phyloP scores from a whole-genome alignment of 345 rosid genomes.

The Lepidium africanum region DNA sequence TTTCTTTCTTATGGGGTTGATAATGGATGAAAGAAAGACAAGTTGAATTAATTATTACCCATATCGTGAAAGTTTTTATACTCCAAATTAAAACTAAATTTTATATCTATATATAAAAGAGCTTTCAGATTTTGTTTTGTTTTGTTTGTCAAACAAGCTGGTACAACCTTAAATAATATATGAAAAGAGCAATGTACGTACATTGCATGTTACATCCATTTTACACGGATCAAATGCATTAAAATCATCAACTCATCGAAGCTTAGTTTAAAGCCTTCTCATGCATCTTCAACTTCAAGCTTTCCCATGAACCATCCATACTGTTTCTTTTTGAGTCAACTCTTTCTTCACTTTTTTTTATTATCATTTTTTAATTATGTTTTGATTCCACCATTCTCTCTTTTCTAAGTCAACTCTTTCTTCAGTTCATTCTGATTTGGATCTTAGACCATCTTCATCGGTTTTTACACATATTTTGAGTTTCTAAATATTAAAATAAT shows the following conservation, averaged over 20 bases:
- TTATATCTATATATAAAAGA: background rate
- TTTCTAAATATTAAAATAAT: no score
- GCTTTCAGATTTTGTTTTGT: background rate
- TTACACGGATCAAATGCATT: constrained; percentile 19
- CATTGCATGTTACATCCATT: constrained; percentile 22
- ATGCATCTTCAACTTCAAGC: constrained; percentile 15
- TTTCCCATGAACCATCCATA: constrained; percentile 3
- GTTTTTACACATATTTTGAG: no score
- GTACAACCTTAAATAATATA: background rate
- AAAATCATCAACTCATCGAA: background rate
- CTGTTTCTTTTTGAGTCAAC: background rate
- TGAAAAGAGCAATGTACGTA: constrained; percentile 5
- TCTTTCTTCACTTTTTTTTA: background rate
- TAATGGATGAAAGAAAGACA: background rate
- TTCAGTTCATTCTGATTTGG: background rate
- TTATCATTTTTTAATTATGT: no score
- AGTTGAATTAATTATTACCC: background rate
- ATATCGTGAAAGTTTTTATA: background rate
- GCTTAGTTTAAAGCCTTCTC: constrained; percentile 1
- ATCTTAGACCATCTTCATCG: background rate
- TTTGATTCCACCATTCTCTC: background rate
- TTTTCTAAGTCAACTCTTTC: constrained; percentile 5
- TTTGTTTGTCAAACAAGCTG: background rate
- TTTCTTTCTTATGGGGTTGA: no score
- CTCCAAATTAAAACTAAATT: background rate